Evolutionary conservation across 495 filamentous ascomycete genomes (phyloP).

Genomic region (Talaromyces liani): DNA sequence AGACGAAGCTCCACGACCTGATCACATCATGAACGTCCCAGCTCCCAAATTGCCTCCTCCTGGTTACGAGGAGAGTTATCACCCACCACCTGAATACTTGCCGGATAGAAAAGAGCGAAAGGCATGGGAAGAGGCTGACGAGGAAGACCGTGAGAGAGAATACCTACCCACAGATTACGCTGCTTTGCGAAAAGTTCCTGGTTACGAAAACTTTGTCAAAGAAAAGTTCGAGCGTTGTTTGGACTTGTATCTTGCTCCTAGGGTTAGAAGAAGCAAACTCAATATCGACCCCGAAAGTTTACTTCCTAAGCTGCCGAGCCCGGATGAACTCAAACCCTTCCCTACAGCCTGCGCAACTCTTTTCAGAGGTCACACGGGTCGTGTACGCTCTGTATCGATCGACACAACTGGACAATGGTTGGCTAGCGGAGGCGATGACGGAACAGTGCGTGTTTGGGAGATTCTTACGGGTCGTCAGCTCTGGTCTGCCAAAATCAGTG

Average conservation of each 20-base stretch:
- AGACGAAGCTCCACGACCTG: conserved; percentile 72
- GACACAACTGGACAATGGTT: conserved; percentile 71
- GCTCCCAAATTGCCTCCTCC: conserved; percentile 92
- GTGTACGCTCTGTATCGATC: conserved; percentile 73
- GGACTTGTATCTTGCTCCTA: conserved; percentile 89
- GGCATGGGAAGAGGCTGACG: conserved; percentile 81
- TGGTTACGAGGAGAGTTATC: conserved; percentile 90
- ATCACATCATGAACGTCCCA: conserved; percentile 91
- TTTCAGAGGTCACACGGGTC: conserved; percentile 81
- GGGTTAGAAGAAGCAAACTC: conserved; percentile 84
- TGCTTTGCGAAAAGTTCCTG: conserved; percentile 83
- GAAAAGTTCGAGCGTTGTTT: conserved; percentile 94
- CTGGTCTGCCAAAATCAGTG: conserved; percentile 73
- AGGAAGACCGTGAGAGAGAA: conserved; percentile 84
- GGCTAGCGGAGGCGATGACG: conserved; percentile 91
- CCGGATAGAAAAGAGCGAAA: conserved; percentile 78
- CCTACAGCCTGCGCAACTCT: conserved; percentile 78
- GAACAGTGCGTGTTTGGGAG: conserved; percentile 87
- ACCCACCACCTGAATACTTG: conserved; percentile 92
- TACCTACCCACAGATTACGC: conserved; percentile 76
- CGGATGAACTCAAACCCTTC: conserved; percentile 88
- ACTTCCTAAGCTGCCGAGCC: conserved; percentile 89
- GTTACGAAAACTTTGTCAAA: conserved; percentile 84
- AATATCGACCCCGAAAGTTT: conserved; percentile 95
- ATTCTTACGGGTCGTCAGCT: conserved; percentile 78